Percentiles rank a stretch among this genome's conserved stretches.
These are phyloP conservation scores for Fremontodendron californicum DNA, from an alignment of 345 rosid species.

Conservation along the genomic window DNA sequence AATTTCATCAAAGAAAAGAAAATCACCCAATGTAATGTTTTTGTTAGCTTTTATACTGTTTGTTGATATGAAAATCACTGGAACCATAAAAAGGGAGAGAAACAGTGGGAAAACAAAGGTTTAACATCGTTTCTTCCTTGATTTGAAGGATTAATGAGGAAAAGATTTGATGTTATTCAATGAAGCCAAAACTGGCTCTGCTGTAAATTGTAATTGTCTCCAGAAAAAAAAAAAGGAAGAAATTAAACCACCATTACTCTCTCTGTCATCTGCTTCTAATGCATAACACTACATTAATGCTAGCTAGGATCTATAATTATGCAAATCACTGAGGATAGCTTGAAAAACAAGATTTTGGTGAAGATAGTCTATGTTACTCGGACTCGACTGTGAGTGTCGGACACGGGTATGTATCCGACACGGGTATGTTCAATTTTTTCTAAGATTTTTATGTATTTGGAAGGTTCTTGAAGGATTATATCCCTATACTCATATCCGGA, in stretches of 20 bases:
- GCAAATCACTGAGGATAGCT: neutral
- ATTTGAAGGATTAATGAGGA: neutral
- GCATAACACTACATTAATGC: too few species aligned
- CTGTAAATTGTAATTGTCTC: conserved; percentile 14
- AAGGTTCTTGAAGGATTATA: too few species aligned
- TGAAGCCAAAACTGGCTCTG: conserved; percentile 30
- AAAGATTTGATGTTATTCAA: neutral
- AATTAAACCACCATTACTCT: neutral
- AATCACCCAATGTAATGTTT: neutral
- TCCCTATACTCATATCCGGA: too few species aligned
- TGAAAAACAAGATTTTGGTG: neutral
- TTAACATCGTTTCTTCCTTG: conserved; percentile 2
- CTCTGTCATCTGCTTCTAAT: too few species aligned
- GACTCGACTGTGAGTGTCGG: too few species aligned
- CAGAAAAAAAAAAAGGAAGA: neutral
- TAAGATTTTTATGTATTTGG: too few species aligned
- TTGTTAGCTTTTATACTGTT: conserved; percentile 6
- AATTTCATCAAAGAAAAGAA: neutral
- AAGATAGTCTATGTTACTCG: too few species aligned
- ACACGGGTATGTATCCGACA: too few species aligned
- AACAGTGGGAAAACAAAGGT: conserved; percentile 18
- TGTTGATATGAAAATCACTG: conserved; percentile 17
- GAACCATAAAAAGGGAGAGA: conserved; percentile 6
- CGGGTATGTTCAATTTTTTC: too few species aligned
- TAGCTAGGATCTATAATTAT: too few species aligned